Conservation (phyloP, 2,329 filamentous ascomycete genomes). For the Xylariaceae sp. region DNA sequence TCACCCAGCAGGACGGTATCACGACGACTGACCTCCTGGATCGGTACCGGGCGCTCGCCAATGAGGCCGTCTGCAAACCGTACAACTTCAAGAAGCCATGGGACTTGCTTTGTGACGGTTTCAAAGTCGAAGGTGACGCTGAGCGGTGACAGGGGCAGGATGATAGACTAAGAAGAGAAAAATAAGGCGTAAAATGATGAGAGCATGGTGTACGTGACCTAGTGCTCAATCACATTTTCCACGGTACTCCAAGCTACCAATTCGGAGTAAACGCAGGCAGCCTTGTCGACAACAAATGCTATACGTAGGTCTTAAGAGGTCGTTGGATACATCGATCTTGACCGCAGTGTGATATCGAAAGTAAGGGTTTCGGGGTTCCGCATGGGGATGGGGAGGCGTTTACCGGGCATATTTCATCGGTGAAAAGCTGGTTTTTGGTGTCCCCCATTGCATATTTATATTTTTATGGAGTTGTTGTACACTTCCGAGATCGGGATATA, state of each 20-base stretch:
- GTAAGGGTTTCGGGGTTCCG: not conserved
- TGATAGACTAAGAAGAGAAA: not conserved
- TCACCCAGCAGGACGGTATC: constrained; percentile 45
- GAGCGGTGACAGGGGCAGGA: constrained; percentile 8
- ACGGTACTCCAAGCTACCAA: too few relatives aligned
- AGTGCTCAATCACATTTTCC: not conserved
- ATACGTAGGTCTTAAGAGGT: not conserved
- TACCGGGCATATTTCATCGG: not conserved
- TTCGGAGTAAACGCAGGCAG: too few relatives aligned
- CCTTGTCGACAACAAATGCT: not conserved
- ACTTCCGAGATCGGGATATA: too few relatives aligned
- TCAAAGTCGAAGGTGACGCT: constrained; percentile 12
- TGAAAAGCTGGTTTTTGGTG: not conserved
- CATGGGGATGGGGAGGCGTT: not conserved
- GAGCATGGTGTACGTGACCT: not conserved
- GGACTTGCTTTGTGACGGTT: constrained; percentile 21
- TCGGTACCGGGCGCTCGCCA: constrained; percentile 55
- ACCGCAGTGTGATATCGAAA: not conserved
- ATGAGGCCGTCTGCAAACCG: constrained; percentile 50
- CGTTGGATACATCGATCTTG: not conserved
- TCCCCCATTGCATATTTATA: too few relatives aligned
- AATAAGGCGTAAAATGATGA: not conserved
- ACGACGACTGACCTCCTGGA: constrained; percentile 57
- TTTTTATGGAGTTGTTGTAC: too few relatives aligned
- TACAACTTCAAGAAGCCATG: constrained; percentile 24